Evolutionary conservation across 495 filamentous ascomycete species (phyloP), one percentile per base, ranked within the genome.

Genomic region (Podospora bellae-mahoneyi): DNA sequence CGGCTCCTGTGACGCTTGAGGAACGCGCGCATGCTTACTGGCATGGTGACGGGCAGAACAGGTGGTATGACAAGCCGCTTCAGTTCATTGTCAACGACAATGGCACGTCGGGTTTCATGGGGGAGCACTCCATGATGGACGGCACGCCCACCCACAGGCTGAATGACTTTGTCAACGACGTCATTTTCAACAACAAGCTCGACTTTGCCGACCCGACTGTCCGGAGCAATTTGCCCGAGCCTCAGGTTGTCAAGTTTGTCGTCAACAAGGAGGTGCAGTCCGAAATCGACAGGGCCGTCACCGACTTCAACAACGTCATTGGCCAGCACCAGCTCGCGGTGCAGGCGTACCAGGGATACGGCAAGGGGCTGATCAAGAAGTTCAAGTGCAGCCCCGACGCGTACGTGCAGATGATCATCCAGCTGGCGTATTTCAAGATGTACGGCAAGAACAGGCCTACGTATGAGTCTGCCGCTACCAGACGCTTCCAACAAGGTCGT

Each of bases 71-170:
- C 85, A 98, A 98, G 84, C 96, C 96, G 23, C 82, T 97, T 65
- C 93, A 99, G 82, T 98, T 99, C 80, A 94, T 99, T 75, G 76
- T 99, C 80, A 97, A 97, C 80, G 94, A 98, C 74, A 99, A 99
- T 80, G 96, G 93, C 71, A 96, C 95, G 18, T 91, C 96, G 27
- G 96, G 96, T 68, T 99, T 99, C 85, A 92, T 91, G 83, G 96
- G 96, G 75, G 96, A 99, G 84, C 96, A 99, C 84, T 93, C 90
- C 80, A 98, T 99, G 96, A 99, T 99, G 96, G 96, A 99, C 78
- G 96, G 96, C 66, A 99, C 94, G 30, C 93, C 96, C 2, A 99
- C 96, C 15, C 94, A 98, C 79, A 88, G 96, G 3, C 86, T 99
- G 34, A 98, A 96, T 78, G 95, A 99, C 84, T 92, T 91, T 76